Base-by-base conservation (phyloP, 306 rosid species). In the Lupinus albus region DNA sequence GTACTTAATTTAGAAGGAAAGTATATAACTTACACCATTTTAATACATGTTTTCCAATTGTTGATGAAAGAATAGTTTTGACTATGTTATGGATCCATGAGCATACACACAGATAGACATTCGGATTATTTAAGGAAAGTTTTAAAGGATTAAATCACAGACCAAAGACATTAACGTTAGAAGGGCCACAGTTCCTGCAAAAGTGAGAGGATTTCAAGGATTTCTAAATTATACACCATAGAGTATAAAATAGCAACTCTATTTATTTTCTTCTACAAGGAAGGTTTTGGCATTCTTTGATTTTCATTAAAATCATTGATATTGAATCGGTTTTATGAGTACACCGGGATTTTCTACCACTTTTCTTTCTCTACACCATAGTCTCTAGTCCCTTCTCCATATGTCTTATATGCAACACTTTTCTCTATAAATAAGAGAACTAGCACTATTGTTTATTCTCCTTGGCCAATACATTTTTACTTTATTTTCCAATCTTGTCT, bases 341-440 rank as follows among this genome's bases (percentile, higher is more conserved):
- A 25, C 2, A 0, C 30, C 30, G 30, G 30, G 30, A 25, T 54
- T 39, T 18, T 41, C 36, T 38, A 71, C 55, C 4, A 70, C 61
- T 69, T 48, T 69, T 42, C 16, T 45, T 4, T 25, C 4, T 6
- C 4, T 1, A 2, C 4, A 3, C 30, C 30, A 2, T 25, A 25
- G 28, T 42, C 59, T 32, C 33, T 15, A 39, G 13, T 42, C 28
- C 28, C 36, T 63, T 14, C 13, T 33, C 25, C 20, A 64, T 33
- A 83, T 88, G 84, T 85, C 80, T 25, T 25, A 25, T 25, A 25
- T 25, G 4, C 30, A 25, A 25, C 30, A 0, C 30, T 65, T 8
- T 33, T 57, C 15, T 42, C 82, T 87, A 87, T 89, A 91, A 84
- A 91, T 76, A 73, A 71, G 55, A 56, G 57, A 15, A 5, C 1